A percentile compares a stretch with the other conserved stretches of the same genome.
These are phyloP conservation scores for Phaeomoniella chlamydospora DNA, from an alignment of 2,329 filamentous ascomycete genomes.

Conservation along the genomic window DNA sequence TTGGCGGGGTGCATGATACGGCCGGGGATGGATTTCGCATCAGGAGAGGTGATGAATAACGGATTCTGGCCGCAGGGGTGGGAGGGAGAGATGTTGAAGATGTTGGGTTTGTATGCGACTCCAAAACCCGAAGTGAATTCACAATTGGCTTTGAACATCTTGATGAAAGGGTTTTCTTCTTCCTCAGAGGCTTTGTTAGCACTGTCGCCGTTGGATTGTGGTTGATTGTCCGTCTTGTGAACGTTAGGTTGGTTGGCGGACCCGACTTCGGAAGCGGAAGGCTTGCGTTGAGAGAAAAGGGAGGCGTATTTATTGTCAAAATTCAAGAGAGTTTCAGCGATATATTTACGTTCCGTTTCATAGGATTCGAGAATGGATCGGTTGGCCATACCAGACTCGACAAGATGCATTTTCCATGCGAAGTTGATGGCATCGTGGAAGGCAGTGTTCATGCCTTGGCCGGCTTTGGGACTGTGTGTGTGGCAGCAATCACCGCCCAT, in stretches of 20 bases:
- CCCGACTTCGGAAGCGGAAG: constrained; percentile 57
- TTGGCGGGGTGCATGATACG: constrained; percentile 63
- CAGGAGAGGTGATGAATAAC: constrained; percentile 51
- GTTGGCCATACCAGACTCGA: constrained; percentile 67
- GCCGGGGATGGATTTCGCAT: constrained; percentile 56
- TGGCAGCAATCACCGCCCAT: constrained; percentile 53
- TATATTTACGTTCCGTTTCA: constrained; percentile 68
- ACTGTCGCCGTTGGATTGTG: constrained; percentile 16
- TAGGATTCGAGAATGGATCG: constrained; percentile 70
- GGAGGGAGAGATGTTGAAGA: constrained; percentile 64
- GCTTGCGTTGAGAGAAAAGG: constrained; percentile 68
- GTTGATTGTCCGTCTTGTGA: too few species aligned
- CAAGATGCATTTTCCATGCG: constrained; percentile 90
- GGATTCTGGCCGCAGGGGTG: constrained; percentile 50
- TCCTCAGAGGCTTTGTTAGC: too few species aligned
- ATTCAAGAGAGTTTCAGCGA: constrained; percentile 69
- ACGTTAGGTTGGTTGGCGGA: constrained; percentile 47
- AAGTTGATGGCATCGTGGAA: constrained; percentile 62
- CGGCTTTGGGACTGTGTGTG: constrained; percentile 50
- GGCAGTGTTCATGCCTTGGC: constrained; percentile 50
- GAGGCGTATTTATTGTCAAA: constrained; percentile 87
- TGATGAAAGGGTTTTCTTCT: constrained; percentile 63
- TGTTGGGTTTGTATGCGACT: constrained; percentile 69
- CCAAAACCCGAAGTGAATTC: constrained; percentile 90
- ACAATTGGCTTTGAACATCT: constrained; percentile 80